These are phyloP conservation scores for Serendipita sp. DNA, from an alignment of 768 basidiomycete genomes.

Conservation along the genomic window DNA sequence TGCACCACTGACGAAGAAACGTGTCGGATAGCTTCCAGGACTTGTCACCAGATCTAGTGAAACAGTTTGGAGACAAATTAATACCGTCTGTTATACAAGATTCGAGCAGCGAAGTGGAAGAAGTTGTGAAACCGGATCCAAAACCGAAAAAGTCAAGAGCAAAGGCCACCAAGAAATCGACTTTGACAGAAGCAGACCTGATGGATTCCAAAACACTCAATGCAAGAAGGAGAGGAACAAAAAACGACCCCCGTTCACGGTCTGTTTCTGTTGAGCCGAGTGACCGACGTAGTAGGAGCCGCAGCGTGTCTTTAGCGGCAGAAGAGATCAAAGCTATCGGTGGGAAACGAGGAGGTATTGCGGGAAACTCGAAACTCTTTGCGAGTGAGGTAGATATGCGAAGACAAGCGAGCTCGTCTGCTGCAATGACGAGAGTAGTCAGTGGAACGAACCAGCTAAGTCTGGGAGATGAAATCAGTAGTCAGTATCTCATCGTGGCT, in stretches of 20 bases:
- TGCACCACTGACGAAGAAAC: background rate
- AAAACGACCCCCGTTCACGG: background rate
- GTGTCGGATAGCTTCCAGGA: background rate
- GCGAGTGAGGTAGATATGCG: conserved; percentile 4
- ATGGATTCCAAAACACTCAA: background rate
- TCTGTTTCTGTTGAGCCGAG: background rate
- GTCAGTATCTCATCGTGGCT: background rate
- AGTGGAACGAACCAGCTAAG: background rate
- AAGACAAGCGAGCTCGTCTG: background rate
- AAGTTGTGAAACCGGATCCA: background rate
- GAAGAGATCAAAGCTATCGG: background rate
- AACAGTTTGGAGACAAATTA: background rate
- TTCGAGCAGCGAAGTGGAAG: background rate
- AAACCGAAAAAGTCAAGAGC: background rate
- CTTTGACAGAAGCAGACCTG: background rate
- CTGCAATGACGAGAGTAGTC: background rate
- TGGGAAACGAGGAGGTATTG: background rate
- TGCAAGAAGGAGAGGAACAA: background rate
- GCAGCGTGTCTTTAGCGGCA: background rate
- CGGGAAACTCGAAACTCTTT: background rate
- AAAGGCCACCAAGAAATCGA: background rate
- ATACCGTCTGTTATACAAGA: background rate
- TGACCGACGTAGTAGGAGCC: background rate
- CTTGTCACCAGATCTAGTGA: background rate
- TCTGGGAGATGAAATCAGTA: background rate